Base-by-base conservation (phyloP, 441 rosid genomes). In the Brassica hybrid region DNA sequence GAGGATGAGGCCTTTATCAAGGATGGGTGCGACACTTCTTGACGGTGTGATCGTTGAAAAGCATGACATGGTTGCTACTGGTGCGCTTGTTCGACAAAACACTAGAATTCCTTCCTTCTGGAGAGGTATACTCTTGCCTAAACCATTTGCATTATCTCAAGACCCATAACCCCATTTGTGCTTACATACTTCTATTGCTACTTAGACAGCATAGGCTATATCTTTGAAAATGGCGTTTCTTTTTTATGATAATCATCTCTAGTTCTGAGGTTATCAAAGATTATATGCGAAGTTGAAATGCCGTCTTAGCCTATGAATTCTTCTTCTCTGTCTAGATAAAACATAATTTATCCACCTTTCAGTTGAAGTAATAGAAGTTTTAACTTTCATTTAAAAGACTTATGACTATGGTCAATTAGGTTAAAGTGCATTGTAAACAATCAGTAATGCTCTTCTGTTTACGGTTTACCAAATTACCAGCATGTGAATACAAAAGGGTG, bases 61-160 rank as follows among this genome's bases (percentile, higher is more conserved):
- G 86, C 87, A 90, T 85, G 93, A 83, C 27, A 89, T 94, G 94
- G 94, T 92, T 83, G 94, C 98, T 76, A 97, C 97, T 73, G 98
- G 98, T 79, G 88, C 97, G 56, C 97, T 94, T 79, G 97, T 91
- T 60, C 82, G 95, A 74, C 97, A 92, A 86, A 94, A 94, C 78
- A 87, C 91, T 14, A 89, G 80, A 82, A 91, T 94, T 81, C 92
- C 97, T 71, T 41, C 93, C 34, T 71, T 41, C 93, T 36, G 93
- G 97, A 64, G 97, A 94, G 97, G 98, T 92, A 88, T 72, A 63
- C 3, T 13, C 17, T 32, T 79, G 11, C 23, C 1, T 66, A 7
- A 3, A 56, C 13, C 34, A 17, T 10, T 59, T 61, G n/a, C 18
- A 63, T 25, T 12, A 60, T 57, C 72, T 13, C 14, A 65, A 58